phyloP scores from a whole-genome alignment of 2,329 filamentous ascomycete genomes.

The Pestalotiopsis sp. region DNA sequence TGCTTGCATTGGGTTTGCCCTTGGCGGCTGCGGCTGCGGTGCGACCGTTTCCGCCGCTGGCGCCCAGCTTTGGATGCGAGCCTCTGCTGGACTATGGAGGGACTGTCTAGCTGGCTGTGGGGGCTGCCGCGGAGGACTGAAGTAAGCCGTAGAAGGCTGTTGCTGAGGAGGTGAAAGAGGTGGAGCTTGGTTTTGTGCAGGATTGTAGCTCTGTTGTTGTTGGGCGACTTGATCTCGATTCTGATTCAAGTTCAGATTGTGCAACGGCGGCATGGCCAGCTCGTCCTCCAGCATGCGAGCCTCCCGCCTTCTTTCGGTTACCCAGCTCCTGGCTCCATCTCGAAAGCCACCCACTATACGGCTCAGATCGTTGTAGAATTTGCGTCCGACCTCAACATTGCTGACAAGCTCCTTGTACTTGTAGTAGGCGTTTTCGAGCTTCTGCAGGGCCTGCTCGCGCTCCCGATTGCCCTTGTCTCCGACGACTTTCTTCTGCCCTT shows the following conservation, averaged over 20 bases:
- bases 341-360: constrained; percentile 83
- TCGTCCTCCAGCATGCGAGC: constrained; percentile 63
- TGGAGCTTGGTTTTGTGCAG: not conserved
- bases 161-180: not conserved
- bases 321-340: constrained; percentile 75
- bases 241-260: constrained; percentile 25
- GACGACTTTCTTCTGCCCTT: constrained; percentile 67
- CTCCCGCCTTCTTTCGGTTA: constrained; percentile 78
- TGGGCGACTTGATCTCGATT: not conserved
- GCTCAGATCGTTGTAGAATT: constrained; percentile 95
- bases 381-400: constrained; percentile 87
- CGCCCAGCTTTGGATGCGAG: constrained; percentile 60
- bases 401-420: constrained; percentile 96
- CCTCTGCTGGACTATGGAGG: constrained; percentile 39
- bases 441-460: constrained; percentile 83
- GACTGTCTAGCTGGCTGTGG: constrained; percentile 27
- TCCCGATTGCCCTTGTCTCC: constrained; percentile 66
- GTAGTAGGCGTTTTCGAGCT: constrained; percentile 86
- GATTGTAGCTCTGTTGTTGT: not conserved
- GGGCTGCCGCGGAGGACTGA: constrained; percentile 22
- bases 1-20: constrained; percentile 42
- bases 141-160: not conserved
- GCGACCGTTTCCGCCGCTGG: constrained; percentile 48
- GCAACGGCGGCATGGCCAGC: constrained; percentile 31
- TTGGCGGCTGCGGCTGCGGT: constrained; percentile 45